Conservation (phyloP, 148 eudicot species). For the Chenopodium quinoa region DNA sequence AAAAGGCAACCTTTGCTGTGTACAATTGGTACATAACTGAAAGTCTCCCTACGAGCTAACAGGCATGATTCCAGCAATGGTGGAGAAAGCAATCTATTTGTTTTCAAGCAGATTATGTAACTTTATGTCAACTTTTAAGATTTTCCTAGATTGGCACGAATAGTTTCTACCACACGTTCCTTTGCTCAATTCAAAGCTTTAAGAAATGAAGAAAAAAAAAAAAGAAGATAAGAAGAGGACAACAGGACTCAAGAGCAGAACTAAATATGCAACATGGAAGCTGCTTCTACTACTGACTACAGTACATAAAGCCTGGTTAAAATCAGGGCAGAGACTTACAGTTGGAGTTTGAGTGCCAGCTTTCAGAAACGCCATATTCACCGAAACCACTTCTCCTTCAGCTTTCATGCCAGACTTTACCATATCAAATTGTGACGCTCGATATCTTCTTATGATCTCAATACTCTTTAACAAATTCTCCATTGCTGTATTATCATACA, state of each 20-base stretch:
- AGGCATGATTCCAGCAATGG: not conserved
- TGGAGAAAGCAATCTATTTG: not conserved
- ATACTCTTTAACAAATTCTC: conserved; percentile 93
- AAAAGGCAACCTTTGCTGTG: not conserved
- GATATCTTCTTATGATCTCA: conserved; percentile 79
- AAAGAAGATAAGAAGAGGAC: not conserved
- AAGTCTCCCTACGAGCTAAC: not conserved
- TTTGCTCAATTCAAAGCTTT: not conserved
- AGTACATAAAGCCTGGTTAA: not conserved
- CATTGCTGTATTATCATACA: conserved; percentile 88
- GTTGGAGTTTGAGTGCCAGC: conserved; percentile 93
- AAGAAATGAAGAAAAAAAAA: not conserved
- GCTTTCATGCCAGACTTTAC: conserved; percentile 80
- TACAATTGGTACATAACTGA: not conserved
- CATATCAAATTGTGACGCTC: conserved; percentile 87
- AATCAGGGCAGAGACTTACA: conserved; percentile 42
- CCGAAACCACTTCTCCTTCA: conserved; percentile 91
- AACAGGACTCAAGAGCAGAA: not conserved
- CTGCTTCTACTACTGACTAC: not conserved
- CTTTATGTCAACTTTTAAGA: not conserved
- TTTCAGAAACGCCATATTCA: conserved; percentile 86
- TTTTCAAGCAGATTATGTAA: not conserved
- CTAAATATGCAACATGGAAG: not conserved
- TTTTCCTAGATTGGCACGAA: not conserved
- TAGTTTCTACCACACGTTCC: not conserved